Base-by-base conservation (phyloP, 768 basidiomycete genomes). In the Leccinum arenicola region DNA sequence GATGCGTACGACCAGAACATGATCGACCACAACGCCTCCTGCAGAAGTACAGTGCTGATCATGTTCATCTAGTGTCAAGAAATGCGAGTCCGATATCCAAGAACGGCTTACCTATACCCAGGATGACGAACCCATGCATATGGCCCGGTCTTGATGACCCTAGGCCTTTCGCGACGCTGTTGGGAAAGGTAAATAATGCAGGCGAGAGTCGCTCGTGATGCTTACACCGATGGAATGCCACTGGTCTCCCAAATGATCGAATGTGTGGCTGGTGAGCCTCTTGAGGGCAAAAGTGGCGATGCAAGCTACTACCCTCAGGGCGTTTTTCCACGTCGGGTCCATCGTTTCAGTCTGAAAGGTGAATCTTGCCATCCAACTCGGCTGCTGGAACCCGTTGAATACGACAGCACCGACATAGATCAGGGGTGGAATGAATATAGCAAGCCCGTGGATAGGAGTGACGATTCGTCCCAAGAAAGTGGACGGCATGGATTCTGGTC, bases 111-210 rank as follows among this genome's bases (percentile, higher is more conserved):
- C 74, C 59, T 65, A 50, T 74, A 75, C 2, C 56, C 36, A 1
- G 75, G 75, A 47, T 75, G 75, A 43, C 74, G 74, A 52, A 75
- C 66, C 56, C 70, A 67, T 25, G 65, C 65, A 58, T 75, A 75
- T 0, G 73, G 73, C 9, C 75, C 75, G 0, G 64, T 70, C 35
- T 67, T 62, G 52, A 76, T 70, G 36, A 76, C 17, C 52, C 64
- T 67, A 11, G 68, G 43, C 35, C 71, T 73, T 53, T 76, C 73
- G 33, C 72, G 62, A 51, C 63, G 62, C 69, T 72, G 17, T 55
- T 12, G 12, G 9, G 1, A 27, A 62, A 17, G 9, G 40, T 69
- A 35, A 62, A 57, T 3, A 33, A 9, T 10, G 12, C 1, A 12
- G 29, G 6, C 10, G 11, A 27, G 4, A 3, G 6, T 4, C 1